Conservation (phyloP, 371 early-diverging fungal species). For the Actinomortierella wolfii region DNA sequence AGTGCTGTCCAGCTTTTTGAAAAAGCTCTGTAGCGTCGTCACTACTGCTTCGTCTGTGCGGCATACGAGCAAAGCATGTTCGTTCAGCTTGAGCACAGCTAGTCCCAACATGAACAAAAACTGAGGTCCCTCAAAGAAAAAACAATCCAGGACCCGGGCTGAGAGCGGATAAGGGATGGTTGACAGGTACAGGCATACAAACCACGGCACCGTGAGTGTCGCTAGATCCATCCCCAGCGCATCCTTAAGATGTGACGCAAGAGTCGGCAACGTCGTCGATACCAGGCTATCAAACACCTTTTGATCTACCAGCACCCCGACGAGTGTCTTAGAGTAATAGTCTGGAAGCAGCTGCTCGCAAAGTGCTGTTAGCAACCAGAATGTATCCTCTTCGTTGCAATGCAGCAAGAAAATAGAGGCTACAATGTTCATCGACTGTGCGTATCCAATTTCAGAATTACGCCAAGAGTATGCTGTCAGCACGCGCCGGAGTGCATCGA, state of each 20-base stretch:
- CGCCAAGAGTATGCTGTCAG: constrained; percentile 66
- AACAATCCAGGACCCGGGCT: constrained; percentile 47
- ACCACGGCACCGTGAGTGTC: constrained; percentile 70
- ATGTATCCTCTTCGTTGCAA: constrained; percentile 67
- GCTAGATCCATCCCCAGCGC: constrained; percentile 58
- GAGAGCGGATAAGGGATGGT: constrained; percentile 51
- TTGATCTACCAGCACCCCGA: constrained; percentile 71
- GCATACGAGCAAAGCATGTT: constrained; percentile 49
- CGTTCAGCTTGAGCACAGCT: constrained; percentile 63
- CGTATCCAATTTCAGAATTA: constrained; percentile 70
- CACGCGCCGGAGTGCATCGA: constrained; percentile 62
- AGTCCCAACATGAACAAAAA: constrained; percentile 66
- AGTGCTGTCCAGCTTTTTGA: constrained; percentile 3
- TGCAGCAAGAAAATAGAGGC: constrained; percentile 63
- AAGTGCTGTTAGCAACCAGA: constrained; percentile 59
- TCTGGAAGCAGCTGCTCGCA: constrained; percentile 58
- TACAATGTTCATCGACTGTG: constrained; percentile 72
- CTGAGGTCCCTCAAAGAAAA: constrained; percentile 62
- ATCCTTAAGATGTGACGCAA: constrained; percentile 55
- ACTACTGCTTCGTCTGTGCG: constrained; percentile 57
- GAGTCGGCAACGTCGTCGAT: constrained; percentile 50
- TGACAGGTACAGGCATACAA: constrained; percentile 64
- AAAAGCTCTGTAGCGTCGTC: constrained; percentile 20
- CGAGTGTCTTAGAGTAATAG: constrained; percentile 67
- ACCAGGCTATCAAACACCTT: constrained; percentile 60